These are phyloP conservation scores for Colletotrichum scovillei DNA, from an alignment of 2,329 filamentous ascomycete species.

Conservation along the genomic window DNA sequence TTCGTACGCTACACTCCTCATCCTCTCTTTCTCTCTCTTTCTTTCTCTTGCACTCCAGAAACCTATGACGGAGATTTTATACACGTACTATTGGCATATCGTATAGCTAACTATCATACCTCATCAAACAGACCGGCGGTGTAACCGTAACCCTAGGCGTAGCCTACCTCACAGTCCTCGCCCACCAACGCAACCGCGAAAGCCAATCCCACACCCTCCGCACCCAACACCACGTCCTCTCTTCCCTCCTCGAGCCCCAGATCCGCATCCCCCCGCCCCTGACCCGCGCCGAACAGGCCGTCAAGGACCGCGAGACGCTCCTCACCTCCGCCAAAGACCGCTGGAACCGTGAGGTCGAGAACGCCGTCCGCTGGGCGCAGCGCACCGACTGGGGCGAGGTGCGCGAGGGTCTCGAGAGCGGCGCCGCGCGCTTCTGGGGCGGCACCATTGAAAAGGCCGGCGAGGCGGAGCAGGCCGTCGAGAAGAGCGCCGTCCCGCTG, in stretches of 20 bases:
- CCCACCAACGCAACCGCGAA: slow-evolving; percentile 76
- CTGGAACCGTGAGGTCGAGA: slow-evolving; percentile 81
- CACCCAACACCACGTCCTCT: slow-evolving; percentile 66
- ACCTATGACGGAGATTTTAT: not conserved
- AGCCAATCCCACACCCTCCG: slow-evolving; percentile 67
- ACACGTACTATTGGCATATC: not conserved
- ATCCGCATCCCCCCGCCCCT: slow-evolving; percentile 59
- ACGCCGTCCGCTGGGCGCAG: slow-evolving; percentile 74
- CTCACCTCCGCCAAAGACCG: slow-evolving; percentile 78
- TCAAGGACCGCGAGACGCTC: slow-evolving; percentile 64
- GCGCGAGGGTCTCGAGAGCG: slow-evolving; percentile 67
- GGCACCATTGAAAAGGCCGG: slow-evolving; percentile 49
- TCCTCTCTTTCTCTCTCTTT: not conserved
- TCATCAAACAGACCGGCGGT: slow-evolving; percentile 71
- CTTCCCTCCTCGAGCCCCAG: slow-evolving; percentile 61
- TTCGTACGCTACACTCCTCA: slow-evolving; percentile 69
- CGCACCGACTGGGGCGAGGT: slow-evolving; percentile 73
- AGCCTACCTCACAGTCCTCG: slow-evolving; percentile 77
- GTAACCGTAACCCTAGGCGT: slow-evolving; percentile 79
- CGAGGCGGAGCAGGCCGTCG: slow-evolving; percentile 35
- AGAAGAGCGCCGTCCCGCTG: slow-evolving; percentile 27
- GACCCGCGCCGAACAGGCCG: slow-evolving; percentile 61
- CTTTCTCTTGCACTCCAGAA: not conserved
- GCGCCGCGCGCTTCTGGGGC: slow-evolving; percentile 57
- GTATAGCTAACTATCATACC: not conserved